Base-by-base conservation (phyloP, 139 green algal genomes). In the Gonium pectorale region DNA sequence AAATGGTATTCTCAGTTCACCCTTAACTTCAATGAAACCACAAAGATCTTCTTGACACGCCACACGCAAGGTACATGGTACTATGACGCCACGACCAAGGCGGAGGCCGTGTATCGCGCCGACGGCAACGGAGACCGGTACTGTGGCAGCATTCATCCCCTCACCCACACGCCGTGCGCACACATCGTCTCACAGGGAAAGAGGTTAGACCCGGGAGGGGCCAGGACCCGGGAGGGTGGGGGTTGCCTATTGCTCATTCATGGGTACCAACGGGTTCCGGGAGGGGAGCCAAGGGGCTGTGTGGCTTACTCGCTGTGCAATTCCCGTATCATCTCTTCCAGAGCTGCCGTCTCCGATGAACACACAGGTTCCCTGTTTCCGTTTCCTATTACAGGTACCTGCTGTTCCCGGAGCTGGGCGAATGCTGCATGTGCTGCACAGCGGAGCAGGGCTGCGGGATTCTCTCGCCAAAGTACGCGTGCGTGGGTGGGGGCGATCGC, bases 371-470 rank as follows among this genome's bases (percentile, higher is more conserved):
- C n/a, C n/a, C n/a, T n/a, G n/a, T n/a, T n/a, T n/a, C n/a, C n/a
- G n/a, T n/a, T n/a, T n/a, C n/a, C n/a, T n/a, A n/a, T n/a, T n/a
- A n/a, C 92, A 83, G 88, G 38, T 91, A 91, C 67, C 88, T 91
- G 21, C 68, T 91, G 2, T 91, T 91, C 51, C 88, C 88, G 15
- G 80, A 86, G 0, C 80, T 88, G 1, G 77, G 64, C 11, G 66
- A 83, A 62, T 91, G 88, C 79, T 91, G 88, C 88, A 81, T 82
- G 46, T 91, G 88, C 80, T 91, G 88, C 64, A 87, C 62, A 22
- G 84, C 72, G 5, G 80, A 63, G 11, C 31, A 71, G 21, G 88
- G 88, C 67, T 91, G 88, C 63, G 88, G 88, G n/a, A 73, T 88
- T 1, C 67, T 91, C 31, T 68, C 70, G 27, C 67, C 73, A 11